Conservation (phyloP, 2,329 filamentous ascomycete genomes). For the Alternaria arbusti region DNA sequence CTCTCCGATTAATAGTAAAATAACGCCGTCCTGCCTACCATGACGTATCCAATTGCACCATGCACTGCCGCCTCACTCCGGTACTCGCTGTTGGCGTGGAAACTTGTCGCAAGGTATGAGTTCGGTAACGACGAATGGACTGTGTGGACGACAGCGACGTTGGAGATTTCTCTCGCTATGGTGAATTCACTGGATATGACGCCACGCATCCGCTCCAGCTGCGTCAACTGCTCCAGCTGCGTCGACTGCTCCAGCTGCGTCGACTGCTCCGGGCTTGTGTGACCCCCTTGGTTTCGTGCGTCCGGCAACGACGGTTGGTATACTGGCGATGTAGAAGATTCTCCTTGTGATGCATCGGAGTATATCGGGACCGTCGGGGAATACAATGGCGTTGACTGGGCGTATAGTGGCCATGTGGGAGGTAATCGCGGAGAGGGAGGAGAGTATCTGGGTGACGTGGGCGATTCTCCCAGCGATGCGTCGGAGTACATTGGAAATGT, state of each 20-base stretch:
- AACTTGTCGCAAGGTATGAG: neutral
- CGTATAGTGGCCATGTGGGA: neutral
- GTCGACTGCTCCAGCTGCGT: rapidly evolving
- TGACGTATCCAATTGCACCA: neutral
- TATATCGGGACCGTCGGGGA: neutral
- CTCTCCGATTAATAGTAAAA: neutral
- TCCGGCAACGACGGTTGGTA: rapidly evolving
- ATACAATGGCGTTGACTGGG: neutral
- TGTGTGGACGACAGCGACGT: neutral
- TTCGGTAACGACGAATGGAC: neutral
- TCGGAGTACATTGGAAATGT: neutral
- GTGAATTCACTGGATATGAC: neutral
- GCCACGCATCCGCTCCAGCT: neutral
- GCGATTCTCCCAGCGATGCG: neutral
- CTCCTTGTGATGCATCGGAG: neutral
- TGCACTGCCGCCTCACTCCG: neutral
- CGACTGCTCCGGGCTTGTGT: neutral
- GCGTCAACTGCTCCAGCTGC: neutral
- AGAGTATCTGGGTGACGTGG: neutral
- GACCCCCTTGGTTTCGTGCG: too few relatives aligned
- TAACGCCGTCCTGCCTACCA: neutral
- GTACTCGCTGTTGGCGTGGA: neutral
- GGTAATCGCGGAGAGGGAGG: neutral
- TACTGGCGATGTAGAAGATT: neutral
- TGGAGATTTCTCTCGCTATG: neutral